Percentiles rank a stretch among this genome's conserved stretches.
Conservation (phyloP, 495 filamentous ascomycete species). For the Penicillium goetzii region DNA sequence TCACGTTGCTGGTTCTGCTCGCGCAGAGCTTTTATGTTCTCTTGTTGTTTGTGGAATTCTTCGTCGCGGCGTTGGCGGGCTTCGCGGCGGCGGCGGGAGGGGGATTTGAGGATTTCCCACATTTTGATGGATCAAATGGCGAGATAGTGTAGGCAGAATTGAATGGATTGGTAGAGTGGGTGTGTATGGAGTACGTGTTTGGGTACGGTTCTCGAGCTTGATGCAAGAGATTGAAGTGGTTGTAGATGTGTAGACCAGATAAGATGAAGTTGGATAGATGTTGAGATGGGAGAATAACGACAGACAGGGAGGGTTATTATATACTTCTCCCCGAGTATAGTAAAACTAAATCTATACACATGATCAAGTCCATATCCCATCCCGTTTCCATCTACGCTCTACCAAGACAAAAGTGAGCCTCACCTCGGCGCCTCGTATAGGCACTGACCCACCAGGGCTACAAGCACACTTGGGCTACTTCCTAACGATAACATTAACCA, state of each 20-base stretch:
- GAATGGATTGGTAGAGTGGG: too few relatives aligned
- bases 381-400: neutral
- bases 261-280: neutral
- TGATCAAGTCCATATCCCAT: neutral
- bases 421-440: neutral
- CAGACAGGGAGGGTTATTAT: neutral
- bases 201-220: neutral
- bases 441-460: neutral
- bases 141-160: too few relatives aligned
- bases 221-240: neutral
- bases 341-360: too few relatives aligned
- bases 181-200: neutral
- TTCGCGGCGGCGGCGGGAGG: conserved; percentile 1
- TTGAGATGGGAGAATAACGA: neutral
- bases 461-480: neutral
- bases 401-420: conserved; percentile 1
- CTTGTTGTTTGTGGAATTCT: neutral
- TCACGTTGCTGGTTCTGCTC: neutral
- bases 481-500: neutral
- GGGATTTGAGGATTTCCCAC: conserved; percentile 5
- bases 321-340: neutral
- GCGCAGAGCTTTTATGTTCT: neutral
- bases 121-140: neutral
- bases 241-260: neutral
- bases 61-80: neutral